Evolutionary conservation across 768 basidiomycete species (phyloP).

Genomic region (Pleurotus eryngii): DNA sequence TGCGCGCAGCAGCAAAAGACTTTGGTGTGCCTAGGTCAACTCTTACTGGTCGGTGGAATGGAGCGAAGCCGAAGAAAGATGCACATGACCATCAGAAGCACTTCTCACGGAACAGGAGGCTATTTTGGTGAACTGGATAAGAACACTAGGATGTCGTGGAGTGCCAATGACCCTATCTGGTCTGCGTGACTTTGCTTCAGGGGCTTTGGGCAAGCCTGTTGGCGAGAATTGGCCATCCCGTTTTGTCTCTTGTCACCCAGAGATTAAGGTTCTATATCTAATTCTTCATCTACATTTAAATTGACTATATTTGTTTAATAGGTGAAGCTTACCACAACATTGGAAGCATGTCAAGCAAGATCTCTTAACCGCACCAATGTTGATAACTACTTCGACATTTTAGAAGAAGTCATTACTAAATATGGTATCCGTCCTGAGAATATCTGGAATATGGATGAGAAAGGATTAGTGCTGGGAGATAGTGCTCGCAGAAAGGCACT

Average conservation of each 20-base stretch:
- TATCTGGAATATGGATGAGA: constrained; percentile 30
- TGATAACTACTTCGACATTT: constrained; percentile 20
- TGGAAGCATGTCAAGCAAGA: constrained; percentile 15
- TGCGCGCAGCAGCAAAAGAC: background rate
- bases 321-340: constrained; percentile 11
- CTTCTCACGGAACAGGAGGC: background rate
- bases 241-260: background rate
- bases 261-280: background rate
- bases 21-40: background rate
- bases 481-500: constrained; percentile 15
- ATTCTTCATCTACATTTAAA: background rate
- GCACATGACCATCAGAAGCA: background rate
- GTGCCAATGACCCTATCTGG: background rate
- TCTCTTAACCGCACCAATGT: constrained; percentile 29
- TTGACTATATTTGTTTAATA: constrained; percentile 4
- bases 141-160: background rate
- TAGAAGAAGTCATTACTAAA: constrained; percentile 18
- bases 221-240: background rate
- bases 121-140: background rate
- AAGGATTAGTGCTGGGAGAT: constrained; percentile 23
- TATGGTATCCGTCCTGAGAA: constrained; percentile 23
- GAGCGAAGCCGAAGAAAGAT: background rate
- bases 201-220: background rate
- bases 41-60: background rate
- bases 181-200: background rate